Conservation (phyloP, 2,329 filamentous ascomycete species). For the Penicillium sp. region DNA sequence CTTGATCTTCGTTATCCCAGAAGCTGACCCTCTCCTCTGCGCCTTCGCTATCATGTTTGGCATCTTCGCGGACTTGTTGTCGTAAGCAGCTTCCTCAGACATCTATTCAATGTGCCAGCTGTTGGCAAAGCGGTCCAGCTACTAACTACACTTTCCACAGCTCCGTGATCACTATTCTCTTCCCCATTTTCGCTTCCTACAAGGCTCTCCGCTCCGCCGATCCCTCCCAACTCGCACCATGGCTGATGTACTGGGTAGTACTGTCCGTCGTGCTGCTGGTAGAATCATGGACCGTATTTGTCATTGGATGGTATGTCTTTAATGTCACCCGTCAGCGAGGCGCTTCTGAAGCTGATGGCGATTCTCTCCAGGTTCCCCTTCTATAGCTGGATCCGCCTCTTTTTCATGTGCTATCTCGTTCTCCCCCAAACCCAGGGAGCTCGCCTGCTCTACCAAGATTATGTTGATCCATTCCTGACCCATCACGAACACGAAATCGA, state of each 20-base stretch:
- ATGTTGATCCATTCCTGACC: constrained; percentile 84
- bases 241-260: constrained; percentile 99
- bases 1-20: constrained; percentile 4
- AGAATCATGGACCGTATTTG: constrained; percentile 86
- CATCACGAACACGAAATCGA: constrained; percentile 90
- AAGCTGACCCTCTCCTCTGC: constrained; percentile 2
- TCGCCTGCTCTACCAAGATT: constrained; percentile 77
- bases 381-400: constrained; percentile 86
- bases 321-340: neutral
- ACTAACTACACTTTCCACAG: constrained; percentile 49
- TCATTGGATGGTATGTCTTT: constrained; percentile 70
- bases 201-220: constrained; percentile 94
- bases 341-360: constrained; percentile 3
- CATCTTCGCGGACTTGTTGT: constrained; percentile 74
- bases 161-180: constrained; percentile 83
- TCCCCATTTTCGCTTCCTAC: constrained; percentile 96
- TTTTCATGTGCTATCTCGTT: constrained; percentile 89
- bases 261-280: constrained; percentile 76
- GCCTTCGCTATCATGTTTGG: constrained; percentile 64
- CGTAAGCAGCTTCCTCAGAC: constrained; percentile 55
- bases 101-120: neutral
- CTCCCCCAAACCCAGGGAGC: constrained; percentile 97
- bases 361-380: constrained; percentile 70
- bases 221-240: constrained; percentile 86
- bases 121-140: constrained; percentile 1